Evolutionary conservation across 208 protist genomes (phyloP).

Genomic region (Trypanosomatidae sp.): DNA sequence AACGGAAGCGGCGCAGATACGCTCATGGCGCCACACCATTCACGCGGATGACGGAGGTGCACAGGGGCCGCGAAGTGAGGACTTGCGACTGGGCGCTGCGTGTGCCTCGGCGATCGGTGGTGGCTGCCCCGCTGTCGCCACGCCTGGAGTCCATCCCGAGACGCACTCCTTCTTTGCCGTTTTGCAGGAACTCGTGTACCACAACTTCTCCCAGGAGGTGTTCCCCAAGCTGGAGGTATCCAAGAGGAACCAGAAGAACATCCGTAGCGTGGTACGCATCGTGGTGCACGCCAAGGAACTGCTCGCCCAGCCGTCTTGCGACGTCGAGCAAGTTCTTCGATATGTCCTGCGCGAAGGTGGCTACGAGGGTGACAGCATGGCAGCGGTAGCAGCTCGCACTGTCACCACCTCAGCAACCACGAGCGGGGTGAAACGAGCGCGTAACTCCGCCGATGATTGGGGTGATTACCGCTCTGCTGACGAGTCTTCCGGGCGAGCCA

Average conservation of each 20-base stretch:
- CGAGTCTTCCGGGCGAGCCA: background rate
- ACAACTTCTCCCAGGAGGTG: conserved; percentile 39
- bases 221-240: conserved; percentile 45
- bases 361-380: conserved; percentile 38
- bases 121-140: background rate
- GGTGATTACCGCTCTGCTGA: background rate
- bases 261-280: conserved; percentile 42
- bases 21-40: conserved; percentile 17
- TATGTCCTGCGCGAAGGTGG: conserved; percentile 42
- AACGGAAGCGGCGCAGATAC: conserved; percentile 14
- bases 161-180: conserved; percentile 55
- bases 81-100: background rate
- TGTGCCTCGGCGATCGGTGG: background rate
- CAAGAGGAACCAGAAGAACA: conserved; percentile 40
- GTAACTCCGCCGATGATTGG: background rate
- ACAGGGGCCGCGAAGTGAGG: background rate
- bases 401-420: background rate
- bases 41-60: background rate
- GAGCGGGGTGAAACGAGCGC: background rate
- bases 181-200: conserved; percentile 50
- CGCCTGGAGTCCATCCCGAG: conserved; percentile 20
- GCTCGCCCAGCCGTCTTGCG: conserved; percentile 37
- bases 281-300: conserved; percentile 35
- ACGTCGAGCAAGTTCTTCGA: conserved; percentile 47
- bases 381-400: conserved; percentile 11